Percentiles rank a stretch among this genome's conserved stretches.
Conservation (phyloP, 163 green algal genomes). For the Chloroidium sp. region DNA sequence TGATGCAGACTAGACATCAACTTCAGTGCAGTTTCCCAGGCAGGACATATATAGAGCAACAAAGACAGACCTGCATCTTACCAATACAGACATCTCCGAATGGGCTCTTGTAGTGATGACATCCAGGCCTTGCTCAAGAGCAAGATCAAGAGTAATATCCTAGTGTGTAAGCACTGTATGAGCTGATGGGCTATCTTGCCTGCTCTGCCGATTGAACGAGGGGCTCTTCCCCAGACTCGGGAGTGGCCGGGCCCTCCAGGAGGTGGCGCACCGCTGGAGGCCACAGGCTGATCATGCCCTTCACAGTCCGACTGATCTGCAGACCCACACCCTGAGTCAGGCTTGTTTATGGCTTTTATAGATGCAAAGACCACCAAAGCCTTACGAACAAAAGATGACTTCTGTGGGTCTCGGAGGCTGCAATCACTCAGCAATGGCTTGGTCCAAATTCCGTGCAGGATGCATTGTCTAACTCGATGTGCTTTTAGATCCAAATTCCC, state of each 20-base stretch:
- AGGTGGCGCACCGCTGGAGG: slow-evolving; percentile 10
- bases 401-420: too few relatives aligned
- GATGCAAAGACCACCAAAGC: neutral
- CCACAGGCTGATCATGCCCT: neutral
- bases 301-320: neutral
- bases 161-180: too few relatives aligned
- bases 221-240: neutral
- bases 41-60: too few relatives aligned
- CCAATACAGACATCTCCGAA: too few relatives aligned
- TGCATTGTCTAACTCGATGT: neutral
- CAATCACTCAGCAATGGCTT: neutral
- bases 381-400: too few relatives aligned
- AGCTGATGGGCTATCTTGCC: neutral
- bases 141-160: too few relatives aligned
- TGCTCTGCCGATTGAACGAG: neutral
- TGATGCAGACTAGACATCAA: neutral
- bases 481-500: neutral
- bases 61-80: too few relatives aligned
- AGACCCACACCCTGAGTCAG: neutral
- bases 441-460: neutral
- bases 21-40: neutral
- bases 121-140: neutral
- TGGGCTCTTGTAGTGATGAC: neutral
- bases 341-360: neutral
- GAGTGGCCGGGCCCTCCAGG: neutral